These are phyloP conservation scores for Eleusine indica DNA, from an alignment of 176 grass and related monocot genomes.

Conservation along the genomic window DNA sequence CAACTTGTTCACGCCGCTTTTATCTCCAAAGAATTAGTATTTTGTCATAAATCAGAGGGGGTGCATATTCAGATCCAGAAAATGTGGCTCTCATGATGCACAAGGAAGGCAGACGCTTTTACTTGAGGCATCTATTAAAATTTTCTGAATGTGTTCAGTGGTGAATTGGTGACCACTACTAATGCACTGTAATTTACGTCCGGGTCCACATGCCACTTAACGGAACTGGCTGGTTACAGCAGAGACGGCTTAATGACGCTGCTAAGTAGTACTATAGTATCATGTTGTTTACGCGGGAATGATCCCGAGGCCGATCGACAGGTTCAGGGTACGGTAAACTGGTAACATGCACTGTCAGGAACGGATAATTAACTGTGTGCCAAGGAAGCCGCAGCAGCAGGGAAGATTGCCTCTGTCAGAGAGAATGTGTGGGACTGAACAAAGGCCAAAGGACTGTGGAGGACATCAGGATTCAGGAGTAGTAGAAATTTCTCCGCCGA, in stretches of 20 bases:
- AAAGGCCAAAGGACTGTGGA: not conserved
- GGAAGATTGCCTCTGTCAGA: constrained; percentile 35
- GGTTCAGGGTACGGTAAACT: constrained; percentile 19
- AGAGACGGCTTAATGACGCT: not conserved
- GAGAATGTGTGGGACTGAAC: constrained; percentile 22
- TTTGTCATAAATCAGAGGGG: not conserved
- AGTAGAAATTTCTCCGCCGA: not conserved
- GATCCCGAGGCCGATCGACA: not conserved
- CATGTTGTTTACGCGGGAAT: not conserved
- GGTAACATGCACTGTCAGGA: constrained; percentile 8
- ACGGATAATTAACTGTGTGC: not conserved
- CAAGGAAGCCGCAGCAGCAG: not conserved
- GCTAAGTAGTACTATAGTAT: not conserved
- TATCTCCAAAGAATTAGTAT: not conserved
- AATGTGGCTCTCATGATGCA: not conserved
- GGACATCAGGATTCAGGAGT: not conserved
- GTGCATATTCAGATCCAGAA: constrained; percentile 28
- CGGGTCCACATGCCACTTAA: not conserved
- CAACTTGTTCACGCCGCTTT: not conserved
- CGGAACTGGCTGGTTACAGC: not conserved
- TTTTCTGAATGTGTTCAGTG: no score
- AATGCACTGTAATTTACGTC: not conserved
- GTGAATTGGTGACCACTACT: not conserved
- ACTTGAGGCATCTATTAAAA: no score
- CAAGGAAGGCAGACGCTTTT: not conserved